A percentile compares a stretch with the other conserved stretches of the same genome.
These are phyloP conservation scores for Coemansia sp. DNA, from an alignment of 192 early-diverging fungal species.

Conservation along the genomic window DNA sequence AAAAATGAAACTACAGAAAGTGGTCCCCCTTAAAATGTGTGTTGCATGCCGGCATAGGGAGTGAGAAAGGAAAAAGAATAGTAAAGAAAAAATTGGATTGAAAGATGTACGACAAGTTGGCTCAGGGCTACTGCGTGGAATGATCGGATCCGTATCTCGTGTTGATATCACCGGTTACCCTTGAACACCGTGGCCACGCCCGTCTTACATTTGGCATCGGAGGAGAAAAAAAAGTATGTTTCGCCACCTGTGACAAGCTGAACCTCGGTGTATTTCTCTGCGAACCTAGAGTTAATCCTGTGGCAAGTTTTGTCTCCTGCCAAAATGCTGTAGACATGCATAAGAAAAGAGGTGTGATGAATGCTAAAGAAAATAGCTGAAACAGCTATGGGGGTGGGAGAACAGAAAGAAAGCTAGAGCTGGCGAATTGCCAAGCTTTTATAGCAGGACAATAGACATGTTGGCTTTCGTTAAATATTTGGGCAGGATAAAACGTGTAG, in stretches of 20 bases:
- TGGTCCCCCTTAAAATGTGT: background rate
- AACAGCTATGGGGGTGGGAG: background rate
- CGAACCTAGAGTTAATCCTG: background rate
- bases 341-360: background rate
- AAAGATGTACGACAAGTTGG: background rate
- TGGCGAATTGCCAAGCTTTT: background rate
- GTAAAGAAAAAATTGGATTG: background rate
- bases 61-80: background rate
- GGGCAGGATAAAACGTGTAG: background rate
- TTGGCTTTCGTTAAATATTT: background rate
- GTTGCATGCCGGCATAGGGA: background rate
- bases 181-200: background rate
- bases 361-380: background rate
- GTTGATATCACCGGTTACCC: background rate
- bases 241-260: background rate
- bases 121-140: background rate
- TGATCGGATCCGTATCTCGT: background rate
- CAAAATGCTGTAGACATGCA: background rate
- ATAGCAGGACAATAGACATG: background rate
- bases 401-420: background rate
- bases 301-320: background rate
- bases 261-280: background rate
- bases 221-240: background rate
- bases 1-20: background rate
- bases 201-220: background rate